Evolutionary conservation across 2,329 filamentous ascomycete species (phyloP).

Genomic region (Davidsoniella eucalypti): DNA sequence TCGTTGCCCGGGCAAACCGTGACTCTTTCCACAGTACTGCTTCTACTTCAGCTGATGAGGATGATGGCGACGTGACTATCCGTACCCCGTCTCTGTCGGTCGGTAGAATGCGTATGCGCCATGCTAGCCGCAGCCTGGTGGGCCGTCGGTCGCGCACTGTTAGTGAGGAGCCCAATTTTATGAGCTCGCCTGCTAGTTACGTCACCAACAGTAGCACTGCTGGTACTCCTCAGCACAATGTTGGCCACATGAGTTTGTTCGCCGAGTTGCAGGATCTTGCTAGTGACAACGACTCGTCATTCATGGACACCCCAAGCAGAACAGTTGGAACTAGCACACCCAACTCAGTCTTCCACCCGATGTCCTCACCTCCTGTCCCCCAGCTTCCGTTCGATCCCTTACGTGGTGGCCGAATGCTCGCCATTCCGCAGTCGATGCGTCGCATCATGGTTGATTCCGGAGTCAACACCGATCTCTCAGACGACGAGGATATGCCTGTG

Average conservation of each 20-base stretch:
- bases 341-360: slow-evolving; percentile 27
- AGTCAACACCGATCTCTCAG: slow-evolving; percentile 34
- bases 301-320: slow-evolving; percentile 37
- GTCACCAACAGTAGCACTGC: slow-evolving; percentile 28
- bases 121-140: slow-evolving; percentile 43
- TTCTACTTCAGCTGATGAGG: slow-evolving; percentile 68
- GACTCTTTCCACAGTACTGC: slow-evolving; percentile 73
- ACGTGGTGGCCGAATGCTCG: background rate
- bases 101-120: slow-evolving; percentile 54
- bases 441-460: slow-evolving; percentile 41
- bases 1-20: slow-evolving; percentile 35
- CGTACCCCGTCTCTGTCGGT: slow-evolving; percentile 47
- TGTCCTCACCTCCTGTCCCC: slow-evolving; percentile 27
- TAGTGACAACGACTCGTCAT: slow-evolving; percentile 57
- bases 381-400: slow-evolving; percentile 22
- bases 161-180: slow-evolving; percentile 41
- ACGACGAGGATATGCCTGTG: slow-evolving; percentile 17
- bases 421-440: slow-evolving; percentile 10
- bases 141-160: slow-evolving; percentile 42
- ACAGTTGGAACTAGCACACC: slow-evolving; percentile 33
- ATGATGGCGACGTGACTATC: slow-evolving; percentile 33
- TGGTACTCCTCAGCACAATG: slow-evolving; percentile 30
- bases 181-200: slow-evolving; percentile 43
- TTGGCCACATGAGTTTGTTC: slow-evolving; percentile 61
- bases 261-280: slow-evolving; percentile 75